phyloP scores from a whole-genome alignment of 2,329 filamentous ascomycete genomes.

The Beauveria australis region DNA sequence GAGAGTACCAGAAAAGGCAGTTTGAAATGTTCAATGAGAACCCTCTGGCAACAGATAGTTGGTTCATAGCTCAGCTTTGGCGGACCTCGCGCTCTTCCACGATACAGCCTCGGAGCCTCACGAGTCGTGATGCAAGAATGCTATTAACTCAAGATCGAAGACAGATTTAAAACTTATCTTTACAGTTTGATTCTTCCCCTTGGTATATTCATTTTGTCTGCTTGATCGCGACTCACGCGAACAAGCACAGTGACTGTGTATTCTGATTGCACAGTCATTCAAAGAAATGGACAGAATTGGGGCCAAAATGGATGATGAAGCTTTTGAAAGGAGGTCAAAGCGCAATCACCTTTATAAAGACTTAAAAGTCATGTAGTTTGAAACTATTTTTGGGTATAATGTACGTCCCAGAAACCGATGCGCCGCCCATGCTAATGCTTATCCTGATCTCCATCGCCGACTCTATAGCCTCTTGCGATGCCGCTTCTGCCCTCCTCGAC shows the following conservation, averaged over 20 bases:
- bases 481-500: constrained; percentile 84
- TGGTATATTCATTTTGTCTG: neutral
- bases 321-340: neutral
- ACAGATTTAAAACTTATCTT: too few relatives aligned
- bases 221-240: neutral
- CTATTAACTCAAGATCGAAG: too few relatives aligned
- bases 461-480: constrained; percentile 79
- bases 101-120: too few relatives aligned
- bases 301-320: neutral
- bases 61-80: too few relatives aligned
- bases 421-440: constrained; percentile 19
- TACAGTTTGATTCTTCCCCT: too few relatives aligned
- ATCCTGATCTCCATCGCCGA: constrained; percentile 46
- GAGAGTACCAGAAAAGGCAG: too few relatives aligned
- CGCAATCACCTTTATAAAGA: neutral
- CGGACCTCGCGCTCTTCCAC: too few relatives aligned
- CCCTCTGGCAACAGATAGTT: too few relatives aligned
- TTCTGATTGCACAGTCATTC: neutral
- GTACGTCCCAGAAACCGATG: neutral
- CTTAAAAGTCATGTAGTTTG: neutral
- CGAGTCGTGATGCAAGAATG: too few relatives aligned
- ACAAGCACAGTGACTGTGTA: neutral
- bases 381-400: neutral
- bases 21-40: too few relatives aligned
- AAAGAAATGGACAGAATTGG: neutral